Percentiles rank a stretch among this genome's conserved stretches.
phyloP scores from a whole-genome alignment of 169 alveolate genomes.

The Amoebophrya sp. region DNA sequence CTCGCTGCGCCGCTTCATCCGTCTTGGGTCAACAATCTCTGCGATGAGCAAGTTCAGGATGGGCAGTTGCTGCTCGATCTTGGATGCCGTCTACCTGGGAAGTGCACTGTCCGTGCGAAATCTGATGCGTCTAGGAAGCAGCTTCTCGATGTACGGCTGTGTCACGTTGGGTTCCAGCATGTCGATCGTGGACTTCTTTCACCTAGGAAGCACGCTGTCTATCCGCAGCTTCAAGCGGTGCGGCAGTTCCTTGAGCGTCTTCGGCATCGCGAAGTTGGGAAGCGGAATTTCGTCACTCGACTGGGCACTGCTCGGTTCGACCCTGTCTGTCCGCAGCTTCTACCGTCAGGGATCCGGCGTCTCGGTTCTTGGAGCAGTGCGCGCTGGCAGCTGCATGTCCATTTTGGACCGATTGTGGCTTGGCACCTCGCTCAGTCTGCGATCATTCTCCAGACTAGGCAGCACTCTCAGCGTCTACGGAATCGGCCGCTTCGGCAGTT shows the following conservation, averaged over 20 bases:
- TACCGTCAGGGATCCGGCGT: neutral
- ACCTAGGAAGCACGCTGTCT: neutral
- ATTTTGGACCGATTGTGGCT: neutral
- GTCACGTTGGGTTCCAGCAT: neutral
- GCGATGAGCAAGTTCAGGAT: neutral
- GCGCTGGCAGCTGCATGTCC: neutral
- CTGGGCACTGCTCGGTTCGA: neutral
- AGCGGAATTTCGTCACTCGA: neutral
- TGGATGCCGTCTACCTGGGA: neutral
- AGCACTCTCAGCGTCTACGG: neutral
- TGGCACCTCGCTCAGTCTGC: conserved; percentile 5
- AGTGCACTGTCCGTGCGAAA: conserved; percentile 17
- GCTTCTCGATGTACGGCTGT: neutral
- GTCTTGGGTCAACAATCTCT: neutral
- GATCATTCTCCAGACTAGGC: conserved; percentile 6
- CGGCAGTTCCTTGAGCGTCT: neutral
- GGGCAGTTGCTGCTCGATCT: neutral
- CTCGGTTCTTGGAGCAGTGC: neutral
- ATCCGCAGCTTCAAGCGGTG: neutral
- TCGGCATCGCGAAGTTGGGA: neutral
- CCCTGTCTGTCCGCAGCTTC: neutral
- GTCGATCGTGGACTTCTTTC: neutral
- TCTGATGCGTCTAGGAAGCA: neutral
- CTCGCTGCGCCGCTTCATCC: neutral
- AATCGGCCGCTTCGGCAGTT: neutral